These are phyloP conservation scores for Crataegus laevigata DNA, from an alignment of 306 rosid genomes.

Conservation along the genomic window DNA sequence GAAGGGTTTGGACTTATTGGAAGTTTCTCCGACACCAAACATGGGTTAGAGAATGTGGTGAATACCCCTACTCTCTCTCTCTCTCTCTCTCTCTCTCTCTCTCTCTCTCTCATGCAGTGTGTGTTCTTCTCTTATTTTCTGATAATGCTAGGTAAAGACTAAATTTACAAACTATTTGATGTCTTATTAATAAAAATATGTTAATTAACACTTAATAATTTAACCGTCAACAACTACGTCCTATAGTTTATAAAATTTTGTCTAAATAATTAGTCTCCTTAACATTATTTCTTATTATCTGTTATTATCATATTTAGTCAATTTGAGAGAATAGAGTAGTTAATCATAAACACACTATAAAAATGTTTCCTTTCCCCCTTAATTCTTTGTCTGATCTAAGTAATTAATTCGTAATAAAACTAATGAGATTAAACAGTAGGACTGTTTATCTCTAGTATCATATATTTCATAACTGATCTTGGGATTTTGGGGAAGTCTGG, in stretches of 20 bases:
- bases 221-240: too few species aligned
- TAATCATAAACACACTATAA: constrained; percentile 2
- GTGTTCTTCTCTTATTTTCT: constrained; percentile 19
- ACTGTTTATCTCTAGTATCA: not conserved
- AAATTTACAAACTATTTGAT: too few species aligned
- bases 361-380: not conserved
- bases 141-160: not conserved
- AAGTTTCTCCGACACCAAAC: constrained; percentile 79
- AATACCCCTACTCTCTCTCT: not conserved
- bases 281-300: not conserved
- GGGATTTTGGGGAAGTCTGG: not conserved
- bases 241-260: too few species aligned
- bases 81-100: not conserved
- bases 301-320: constrained; percentile 23
- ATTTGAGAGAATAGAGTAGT: constrained; percentile 13
- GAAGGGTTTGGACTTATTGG: constrained; percentile 58
- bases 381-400: constrained; percentile 21
- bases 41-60: constrained; percentile 68
- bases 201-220: too few species aligned
- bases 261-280: too few species aligned
- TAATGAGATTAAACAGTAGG: not conserved
- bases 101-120: constrained; percentile 1
- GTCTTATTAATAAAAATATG: too few species aligned
- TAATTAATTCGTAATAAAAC: constrained; percentile 1
- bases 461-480: not conserved